These are phyloP conservation scores for Quercus gilva DNA, from an alignment of 306 rosid genomes.

Conservation along the genomic window DNA sequence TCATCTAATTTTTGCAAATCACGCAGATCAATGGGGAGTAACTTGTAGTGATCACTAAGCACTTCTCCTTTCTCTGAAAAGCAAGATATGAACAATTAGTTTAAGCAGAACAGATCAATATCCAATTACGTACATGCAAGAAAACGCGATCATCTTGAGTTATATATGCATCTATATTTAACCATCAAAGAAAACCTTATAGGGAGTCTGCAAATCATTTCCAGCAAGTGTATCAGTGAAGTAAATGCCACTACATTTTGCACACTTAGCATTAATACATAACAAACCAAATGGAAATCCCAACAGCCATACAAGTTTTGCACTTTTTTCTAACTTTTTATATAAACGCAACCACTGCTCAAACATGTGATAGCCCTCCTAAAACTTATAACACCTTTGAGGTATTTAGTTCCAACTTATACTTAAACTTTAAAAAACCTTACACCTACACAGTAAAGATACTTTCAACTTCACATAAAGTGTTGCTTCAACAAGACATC, in stretches of 20 bases:
- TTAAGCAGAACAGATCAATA: neutral
- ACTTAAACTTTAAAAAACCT: no score
- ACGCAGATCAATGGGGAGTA: conserved; percentile 85
- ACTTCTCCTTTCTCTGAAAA: conserved; percentile 91
- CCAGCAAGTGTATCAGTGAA: neutral
- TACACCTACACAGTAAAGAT: no score
- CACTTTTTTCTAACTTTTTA: no score
- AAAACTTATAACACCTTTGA: no score
- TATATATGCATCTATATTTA: neutral
- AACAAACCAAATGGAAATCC: neutral
- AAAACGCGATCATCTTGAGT: neutral
- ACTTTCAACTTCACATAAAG: no score
- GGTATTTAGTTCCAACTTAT: no score
- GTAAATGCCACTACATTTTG: neutral
- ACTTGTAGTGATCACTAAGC: conserved; percentile 73
- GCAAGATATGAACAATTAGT: conserved; percentile 12
- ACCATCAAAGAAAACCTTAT: neutral
- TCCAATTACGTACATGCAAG: neutral
- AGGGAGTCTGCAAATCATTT: neutral
- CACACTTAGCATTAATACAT: neutral
- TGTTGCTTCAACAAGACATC: no score
- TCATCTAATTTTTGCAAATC: conserved; percentile 52
- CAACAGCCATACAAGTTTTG: neutral
- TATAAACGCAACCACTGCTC: no score
- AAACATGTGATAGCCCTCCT: no score